Base-by-base conservation (phyloP, 2,329 filamentous ascomycete genomes). In the Cylindrodendrum hubeiense region DNA sequence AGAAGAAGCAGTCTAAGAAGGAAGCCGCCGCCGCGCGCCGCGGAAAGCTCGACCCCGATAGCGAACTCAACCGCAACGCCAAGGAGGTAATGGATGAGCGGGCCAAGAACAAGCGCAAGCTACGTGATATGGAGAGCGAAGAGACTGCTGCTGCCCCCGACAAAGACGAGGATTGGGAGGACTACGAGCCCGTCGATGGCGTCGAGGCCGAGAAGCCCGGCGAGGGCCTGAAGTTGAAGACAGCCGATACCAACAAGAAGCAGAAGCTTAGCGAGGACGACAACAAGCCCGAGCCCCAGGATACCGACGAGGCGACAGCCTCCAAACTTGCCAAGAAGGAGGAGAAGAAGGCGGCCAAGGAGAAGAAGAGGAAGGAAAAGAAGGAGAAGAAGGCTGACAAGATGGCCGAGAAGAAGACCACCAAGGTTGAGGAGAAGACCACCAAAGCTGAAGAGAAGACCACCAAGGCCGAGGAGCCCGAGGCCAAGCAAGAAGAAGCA, bases 1-100 rank as follows among this genome's bases (percentile, higher is more conserved):
- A 91, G 77, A 97, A 96, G 83, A 98, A 98, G 84, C 95, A 98
- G 82, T 95, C 94, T 54, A 97, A 97, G 79, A 92, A 94, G 79
- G 88, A 97, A 80, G 93, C 93, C 65, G 89, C 90, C 67, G 90
- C 92, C 71, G 93, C 94, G 60, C 94, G 94, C 82, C 88, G 91
- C 77, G 93, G 92, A 65, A 98, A 98, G 82, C 87, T 98, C 43
- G 93, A 98, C 75, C 95, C 96, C 26, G 93, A 95, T 71, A 94
- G 94, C 76, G 90, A 91, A 67, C 79, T 87, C 70, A 96, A 97
- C 84, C 84, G 83, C 69, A 96, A 90, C 70, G 95, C 94, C 66
- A 95, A 97, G 79, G 95, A 98, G 79, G 90, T 98, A 67, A 91
- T 97, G 89, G 94, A 97, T 71, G 95, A 97, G 77, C 84, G 87